A percentile compares a stretch with the other conserved stretches of the same genome.
Conservation (phyloP, 1,139 yeast genomes). For the Debaryomyces sp. region DNA sequence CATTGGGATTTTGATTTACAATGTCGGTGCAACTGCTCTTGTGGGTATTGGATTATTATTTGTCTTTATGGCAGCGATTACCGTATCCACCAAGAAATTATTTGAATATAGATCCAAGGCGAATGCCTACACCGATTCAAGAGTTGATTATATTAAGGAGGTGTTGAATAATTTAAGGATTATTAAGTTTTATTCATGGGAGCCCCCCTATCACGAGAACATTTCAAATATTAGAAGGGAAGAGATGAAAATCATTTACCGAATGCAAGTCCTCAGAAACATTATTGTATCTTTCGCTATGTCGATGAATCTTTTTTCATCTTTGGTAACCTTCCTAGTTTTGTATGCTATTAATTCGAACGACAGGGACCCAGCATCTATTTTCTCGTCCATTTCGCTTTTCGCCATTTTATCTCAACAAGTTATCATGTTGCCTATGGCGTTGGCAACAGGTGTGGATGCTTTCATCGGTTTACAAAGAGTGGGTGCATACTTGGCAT, state of each 20-base stretch:
- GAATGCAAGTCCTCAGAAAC: conserved; percentile 57
- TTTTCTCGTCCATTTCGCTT: conserved; percentile 76
- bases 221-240: conserved; percentile 45
- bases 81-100: conserved; percentile 36
- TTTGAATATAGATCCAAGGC: conserved; percentile 47
- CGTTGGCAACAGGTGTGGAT: conserved; percentile 65
- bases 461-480: conserved; percentile 62
- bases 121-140: conserved; percentile 53
- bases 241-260: conserved; percentile 51
- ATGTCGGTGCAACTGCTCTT: conserved; percentile 73
- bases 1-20: conserved; percentile 64
- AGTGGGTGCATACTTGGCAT: conserved; percentile 53
- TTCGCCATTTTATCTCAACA: conserved; percentile 57
- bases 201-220: conserved; percentile 50
- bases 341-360: conserved; percentile 51
- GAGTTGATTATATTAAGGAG: conserved; percentile 66
- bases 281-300: conserved; percentile 56
- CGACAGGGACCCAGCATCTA: conserved; percentile 58
- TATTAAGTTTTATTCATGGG: conserved; percentile 73
- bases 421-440: conserved; percentile 66
- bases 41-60: conserved; percentile 56
- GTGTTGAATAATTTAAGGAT: conserved; percentile 65
- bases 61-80: conserved; percentile 42
- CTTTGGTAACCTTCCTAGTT: conserved; percentile 70
- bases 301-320: conserved; percentile 63